Conservation (phyloP, 1,139 yeast species). For the Geotrichum fermentans region DNA sequence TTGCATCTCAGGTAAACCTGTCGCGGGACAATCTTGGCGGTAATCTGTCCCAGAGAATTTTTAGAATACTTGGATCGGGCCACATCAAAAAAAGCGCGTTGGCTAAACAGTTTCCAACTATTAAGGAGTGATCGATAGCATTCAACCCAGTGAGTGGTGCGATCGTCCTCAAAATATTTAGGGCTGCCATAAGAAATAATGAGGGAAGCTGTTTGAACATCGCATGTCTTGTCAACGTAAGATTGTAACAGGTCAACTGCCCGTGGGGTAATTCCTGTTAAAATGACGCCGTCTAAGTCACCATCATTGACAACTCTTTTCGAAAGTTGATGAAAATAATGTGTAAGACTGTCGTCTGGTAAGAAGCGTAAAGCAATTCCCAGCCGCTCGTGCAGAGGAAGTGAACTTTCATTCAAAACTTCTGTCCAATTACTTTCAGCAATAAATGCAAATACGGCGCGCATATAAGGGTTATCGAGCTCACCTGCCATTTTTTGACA, state of each 20-base stretch:
- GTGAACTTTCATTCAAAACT: constrained; percentile 81
- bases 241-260: constrained; percentile 80
- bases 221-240: constrained; percentile 84
- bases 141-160: constrained; percentile 74
- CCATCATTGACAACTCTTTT: constrained; percentile 70
- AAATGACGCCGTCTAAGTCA: constrained; percentile 81
- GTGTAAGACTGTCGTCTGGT: constrained; percentile 59
- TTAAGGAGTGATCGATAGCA: constrained; percentile 66
- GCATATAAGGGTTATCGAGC: constrained; percentile 78
- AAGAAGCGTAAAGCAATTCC: constrained; percentile 87
- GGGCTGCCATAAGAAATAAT: constrained; percentile 80
- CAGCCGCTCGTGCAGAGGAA: constrained; percentile 80
- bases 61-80: constrained; percentile 62
- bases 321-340: constrained; percentile 59
- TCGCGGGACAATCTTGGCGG: constrained; percentile 54
- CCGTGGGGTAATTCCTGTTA: constrained; percentile 79
- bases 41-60: constrained; percentile 46
- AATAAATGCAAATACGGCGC: constrained; percentile 89
- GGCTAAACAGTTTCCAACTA: constrained; percentile 76
- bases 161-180: constrained; percentile 61
- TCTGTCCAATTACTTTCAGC: constrained; percentile 97
- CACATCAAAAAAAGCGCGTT: constrained; percentile 82
- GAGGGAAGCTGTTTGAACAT: constrained; percentile 87
- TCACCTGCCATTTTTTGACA: constrained; percentile 85
- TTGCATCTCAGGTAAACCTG: constrained; percentile 79